These are phyloP conservation scores for Senna siamea DNA, from an alignment of 306 rosid species.

Conservation along the genomic window DNA sequence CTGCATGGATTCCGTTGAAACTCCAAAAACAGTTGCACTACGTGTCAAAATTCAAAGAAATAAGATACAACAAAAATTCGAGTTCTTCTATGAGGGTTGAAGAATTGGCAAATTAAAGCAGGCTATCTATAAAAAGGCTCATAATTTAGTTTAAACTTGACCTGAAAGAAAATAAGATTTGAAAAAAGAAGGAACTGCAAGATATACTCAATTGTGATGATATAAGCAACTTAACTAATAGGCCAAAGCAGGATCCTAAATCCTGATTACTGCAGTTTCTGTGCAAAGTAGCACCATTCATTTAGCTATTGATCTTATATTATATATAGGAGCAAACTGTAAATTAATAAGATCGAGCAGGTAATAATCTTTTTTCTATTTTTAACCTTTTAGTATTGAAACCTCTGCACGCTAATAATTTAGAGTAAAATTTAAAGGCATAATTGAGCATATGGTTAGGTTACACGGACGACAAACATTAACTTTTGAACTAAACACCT, in stretches of 20 bases:
- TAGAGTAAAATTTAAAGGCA: neutral
- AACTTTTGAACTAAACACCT: neutral
- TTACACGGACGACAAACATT: neutral
- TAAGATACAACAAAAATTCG: slow-evolving; percentile 22
- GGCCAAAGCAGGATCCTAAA: neutral
- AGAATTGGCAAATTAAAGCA: slow-evolving; percentile 12
- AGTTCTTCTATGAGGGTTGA: neutral
- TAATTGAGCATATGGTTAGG: neutral
- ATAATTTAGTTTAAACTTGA: neutral
- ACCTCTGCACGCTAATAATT: neutral
- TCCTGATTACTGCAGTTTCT: neutral
- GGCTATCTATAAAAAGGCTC: slow-evolving; percentile 3
- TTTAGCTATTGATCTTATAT: too few relatives aligned
- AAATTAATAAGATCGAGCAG: too few relatives aligned
- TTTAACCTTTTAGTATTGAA: neutral
- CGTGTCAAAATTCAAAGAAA: slow-evolving; percentile 34
- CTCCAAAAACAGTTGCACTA: slow-evolving; percentile 83
- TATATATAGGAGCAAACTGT: too few relatives aligned
- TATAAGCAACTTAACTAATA: neutral
- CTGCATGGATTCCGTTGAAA: slow-evolving; percentile 87
- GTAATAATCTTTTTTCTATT: too few relatives aligned
- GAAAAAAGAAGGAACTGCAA: neutral
- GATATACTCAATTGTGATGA: neutral
- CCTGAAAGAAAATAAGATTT: neutral
- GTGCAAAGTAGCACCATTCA: too few relatives aligned